Evolutionary conservation across 2,329 filamentous ascomycete species (phyloP).

Genomic region (Epichloe gansuensis): DNA sequence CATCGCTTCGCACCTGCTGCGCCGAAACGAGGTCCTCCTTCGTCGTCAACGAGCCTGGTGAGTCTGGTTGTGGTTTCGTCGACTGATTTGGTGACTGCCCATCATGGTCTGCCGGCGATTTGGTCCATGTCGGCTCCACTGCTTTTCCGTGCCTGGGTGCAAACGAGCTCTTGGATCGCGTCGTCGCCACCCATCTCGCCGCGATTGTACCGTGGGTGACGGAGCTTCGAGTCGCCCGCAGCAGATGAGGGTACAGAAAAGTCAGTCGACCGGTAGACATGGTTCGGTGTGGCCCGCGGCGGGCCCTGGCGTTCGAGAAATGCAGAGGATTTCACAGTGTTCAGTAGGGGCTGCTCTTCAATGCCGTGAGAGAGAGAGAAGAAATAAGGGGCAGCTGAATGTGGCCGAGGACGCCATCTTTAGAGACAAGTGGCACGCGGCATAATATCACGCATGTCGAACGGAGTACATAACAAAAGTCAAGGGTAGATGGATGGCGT

Average conservation of each 20-base stretch:
- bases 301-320: not conserved
- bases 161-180: constrained; percentile 33
- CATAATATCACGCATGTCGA: no score
- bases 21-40: not conserved
- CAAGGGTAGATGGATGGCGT: not conserved
- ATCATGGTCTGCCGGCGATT: not conserved
- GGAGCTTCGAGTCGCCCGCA: constrained; percentile 32
- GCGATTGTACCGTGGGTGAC: not conserved
- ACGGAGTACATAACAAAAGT: not conserved
- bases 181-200: constrained; percentile 18
- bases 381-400: not conserved
- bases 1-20: not conserved
- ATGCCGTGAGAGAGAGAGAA: no score
- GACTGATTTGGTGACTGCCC: constrained; percentile 8
- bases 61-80: constrained; percentile 4
- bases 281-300: not conserved
- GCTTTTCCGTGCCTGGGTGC: constrained; percentile 48
- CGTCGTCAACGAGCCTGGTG: not conserved
- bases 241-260: constrained; percentile 57
- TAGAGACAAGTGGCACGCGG: no score
- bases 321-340: not conserved
- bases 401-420: not conserved
- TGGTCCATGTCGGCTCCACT: constrained; percentile 36
- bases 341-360: not conserved
- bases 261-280: constrained; percentile 40